Percentiles rank a stretch among this genome's conserved stretches.
These are phyloP conservation scores for Benincasa hispida DNA, from an alignment of 306 rosid species.

Conservation along the genomic window DNA sequence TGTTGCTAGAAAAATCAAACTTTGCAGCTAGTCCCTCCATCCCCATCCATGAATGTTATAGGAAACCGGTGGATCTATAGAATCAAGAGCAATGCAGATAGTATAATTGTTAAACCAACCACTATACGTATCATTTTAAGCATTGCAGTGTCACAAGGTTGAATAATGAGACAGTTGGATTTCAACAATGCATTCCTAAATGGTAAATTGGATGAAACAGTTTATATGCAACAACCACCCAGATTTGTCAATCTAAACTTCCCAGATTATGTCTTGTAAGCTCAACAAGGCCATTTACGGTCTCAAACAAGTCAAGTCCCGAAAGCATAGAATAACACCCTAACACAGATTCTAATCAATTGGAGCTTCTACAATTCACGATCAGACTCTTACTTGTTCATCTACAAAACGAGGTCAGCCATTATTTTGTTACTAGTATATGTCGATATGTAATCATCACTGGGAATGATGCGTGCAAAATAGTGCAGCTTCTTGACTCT, in stretches of 20 bases:
- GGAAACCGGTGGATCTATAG: not conserved
- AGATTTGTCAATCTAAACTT: accelerated
- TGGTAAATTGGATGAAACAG: no score
- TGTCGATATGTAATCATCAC: not conserved
- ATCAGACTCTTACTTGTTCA: not conserved
- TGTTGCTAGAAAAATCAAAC: not conserved
- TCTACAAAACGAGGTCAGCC: accelerated
- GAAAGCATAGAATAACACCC: not conserved
- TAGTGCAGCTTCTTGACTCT: not conserved
- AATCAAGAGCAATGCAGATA: no score
- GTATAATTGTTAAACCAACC: not conserved
- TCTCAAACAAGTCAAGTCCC: not conserved
- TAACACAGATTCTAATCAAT: not conserved
- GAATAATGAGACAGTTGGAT: not conserved
- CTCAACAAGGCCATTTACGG: not conserved
- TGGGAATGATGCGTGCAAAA: accelerated
- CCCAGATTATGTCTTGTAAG: not conserved
- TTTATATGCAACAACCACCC: not conserved
- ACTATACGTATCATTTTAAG: not conserved
- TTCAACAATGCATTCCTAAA: not conserved
- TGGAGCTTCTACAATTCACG: no score
- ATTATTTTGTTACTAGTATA: no score
- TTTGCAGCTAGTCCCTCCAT: not conserved
- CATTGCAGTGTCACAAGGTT: not conserved
- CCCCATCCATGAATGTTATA: not conserved